Base-by-base conservation (phyloP, 140 eudicot genomes). In the Flaveria floridana region DNA sequence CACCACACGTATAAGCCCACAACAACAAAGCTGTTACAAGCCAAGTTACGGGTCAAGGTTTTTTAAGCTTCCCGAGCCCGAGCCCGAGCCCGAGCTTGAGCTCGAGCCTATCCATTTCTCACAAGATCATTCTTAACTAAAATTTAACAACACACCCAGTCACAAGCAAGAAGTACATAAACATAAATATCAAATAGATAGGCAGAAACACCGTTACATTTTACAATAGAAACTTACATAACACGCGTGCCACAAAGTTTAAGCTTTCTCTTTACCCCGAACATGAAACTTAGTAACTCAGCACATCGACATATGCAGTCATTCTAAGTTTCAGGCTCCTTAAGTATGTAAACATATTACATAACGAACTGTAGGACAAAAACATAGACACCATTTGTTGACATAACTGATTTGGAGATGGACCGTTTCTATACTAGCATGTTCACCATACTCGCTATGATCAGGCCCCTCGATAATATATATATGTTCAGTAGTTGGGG, bases 401-500 rank as follows among this genome's bases (percentile, higher is more conserved):
- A 57, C 30, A 28, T 9, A 59, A 16, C 47, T 14, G 12, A 68
- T 69, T 57, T 23, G n/a, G 65, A 75, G 79, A 75, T 44, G 63
- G 65, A 50, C 79, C 79, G 55, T 75, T 18, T 71, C 76, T 52
- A 71, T 34, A 53, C 76, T 58, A 68, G 72, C 56, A 55, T 65
- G 66, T 75, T 65, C 44, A 65, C 74, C 70, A 68, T 62, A 26
- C 71, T 74, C 48, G 4, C 48, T 21, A 58, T 73, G 68, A 74
- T 25, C 46, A 62, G 34, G 56, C 23, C 26, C 34, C 28, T 23
- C 65, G 28, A 11, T 44, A 42, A 23, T 56, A 41, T 23, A 6
- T 16, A 37, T 47, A 58, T 51, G 42, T 78, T 92, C 86, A 89
- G 72, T 82, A 84, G 55, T 71, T 84, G 16, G 92, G 97, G 77